Percentiles rank a stretch among this genome's conserved stretches.
Evolutionary conservation across 805 yeast genomes (phyloP).

Genomic region (Saccharomycopsis microspora): DNA sequence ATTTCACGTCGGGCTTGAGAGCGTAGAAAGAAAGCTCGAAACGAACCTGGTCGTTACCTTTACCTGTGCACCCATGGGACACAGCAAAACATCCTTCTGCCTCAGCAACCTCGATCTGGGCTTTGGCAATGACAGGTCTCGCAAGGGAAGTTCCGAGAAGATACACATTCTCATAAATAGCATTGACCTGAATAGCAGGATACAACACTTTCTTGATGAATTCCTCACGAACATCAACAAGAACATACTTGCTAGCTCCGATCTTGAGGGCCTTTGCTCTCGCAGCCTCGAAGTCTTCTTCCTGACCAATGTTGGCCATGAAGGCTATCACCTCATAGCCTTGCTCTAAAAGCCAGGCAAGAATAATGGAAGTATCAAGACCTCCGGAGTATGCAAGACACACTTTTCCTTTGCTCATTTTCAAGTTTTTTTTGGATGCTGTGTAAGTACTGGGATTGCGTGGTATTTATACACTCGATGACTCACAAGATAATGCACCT

Average conservation of each 20-base stretch:
- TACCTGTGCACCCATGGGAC: constrained; percentile 99
- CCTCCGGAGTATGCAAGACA: constrained; percentile 99
- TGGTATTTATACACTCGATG: not conserved
- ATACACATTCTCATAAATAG: constrained; percentile 95
- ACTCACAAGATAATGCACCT: too few relatives aligned
- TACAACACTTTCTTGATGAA: constrained; percentile 82
- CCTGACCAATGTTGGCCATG: constrained; percentile 98
- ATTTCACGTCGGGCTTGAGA: constrained; percentile 90
- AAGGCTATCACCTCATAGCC: constrained; percentile 98
- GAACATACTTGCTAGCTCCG: constrained; percentile 93
- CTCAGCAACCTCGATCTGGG: constrained; percentile 95
- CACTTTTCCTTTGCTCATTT: constrained; percentile 95
- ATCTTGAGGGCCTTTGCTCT: constrained; percentile 90
- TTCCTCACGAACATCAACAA: constrained; percentile 90
- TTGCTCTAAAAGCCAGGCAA: constrained; percentile 96
- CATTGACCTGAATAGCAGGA: constrained; percentile 97
- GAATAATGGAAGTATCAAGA: constrained; percentile 92
- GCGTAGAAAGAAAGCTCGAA: constrained; percentile 97
- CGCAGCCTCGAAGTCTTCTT: constrained; percentile 97
- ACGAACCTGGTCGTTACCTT: constrained; percentile 99
- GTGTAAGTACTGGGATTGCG: not conserved
- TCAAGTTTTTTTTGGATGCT: not conserved
- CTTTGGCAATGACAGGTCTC: constrained; percentile 97
- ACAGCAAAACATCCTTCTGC: constrained; percentile 97
- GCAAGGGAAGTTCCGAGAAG: constrained; percentile 96